Base-by-base conservation (phyloP, 768 basidiomycete species). In the Xanthoconium purpureum region DNA sequence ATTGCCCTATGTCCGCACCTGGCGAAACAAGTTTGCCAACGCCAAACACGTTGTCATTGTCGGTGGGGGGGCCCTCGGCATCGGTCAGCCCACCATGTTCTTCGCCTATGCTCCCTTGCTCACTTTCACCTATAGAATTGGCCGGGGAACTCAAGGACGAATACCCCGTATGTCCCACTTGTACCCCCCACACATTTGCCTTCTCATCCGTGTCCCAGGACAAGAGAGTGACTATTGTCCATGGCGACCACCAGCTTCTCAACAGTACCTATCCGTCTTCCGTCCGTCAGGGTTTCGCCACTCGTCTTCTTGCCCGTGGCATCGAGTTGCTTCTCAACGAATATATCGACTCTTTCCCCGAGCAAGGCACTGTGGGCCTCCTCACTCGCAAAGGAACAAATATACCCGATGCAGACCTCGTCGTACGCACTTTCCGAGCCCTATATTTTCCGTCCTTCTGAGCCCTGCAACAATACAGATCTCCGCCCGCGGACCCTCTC, bases 141-240 rank as follows among this genome's bases (percentile, higher is more conserved):
- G 74, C 76, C 0, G 79, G 79, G 12, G 79, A 80, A 69, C 64
- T 80, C 38, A 71, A 69, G 30, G 77, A 80, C 43, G 62, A 65
- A 3, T 75, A 71, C 52, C 77, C 79, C 5, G 73, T 78, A 57
- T 14, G 74, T 69, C 24, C 15, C 43, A 7, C 7, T 4, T 30
- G 13, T 14, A 24, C 24, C 17, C 47, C 18, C 35, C 40, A 8
- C n/a, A 10, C 15, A 2, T 10, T 1, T 0, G 3, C 47, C 46
- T 43, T 52, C 59, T 70, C 17, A 72, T 29, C 9, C 35, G 37
- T 40, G 8, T 33, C 38, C 10, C 14, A 70, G 69, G 50, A 60
- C 52, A 61, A 71, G 51, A 84, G 80, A 57, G 76, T 89, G 15
- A 85, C 85, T 17, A 76, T 89, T 45, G 79, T 89, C 11, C 88